Evolutionary conservation across 2,329 filamentous ascomycete genomes (phyloP), one percentile per base, ranked within the genome.

Genomic region (Harringtonia lauricola): DNA sequence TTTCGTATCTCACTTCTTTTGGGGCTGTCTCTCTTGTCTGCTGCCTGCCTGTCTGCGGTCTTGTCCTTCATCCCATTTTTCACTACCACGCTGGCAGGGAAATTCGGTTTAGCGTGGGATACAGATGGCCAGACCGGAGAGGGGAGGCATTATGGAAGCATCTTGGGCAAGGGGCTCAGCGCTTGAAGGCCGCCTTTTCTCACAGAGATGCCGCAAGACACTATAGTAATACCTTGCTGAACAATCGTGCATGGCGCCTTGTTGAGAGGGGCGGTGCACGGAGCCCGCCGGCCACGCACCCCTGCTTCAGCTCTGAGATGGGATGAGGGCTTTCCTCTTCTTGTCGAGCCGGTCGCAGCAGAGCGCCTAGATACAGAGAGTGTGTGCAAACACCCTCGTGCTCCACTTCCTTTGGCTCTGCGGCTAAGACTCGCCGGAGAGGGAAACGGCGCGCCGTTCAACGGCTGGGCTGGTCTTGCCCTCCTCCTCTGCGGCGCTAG

Each of bases 61-160:
- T 31, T 34, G 13, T 15, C 28, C 18, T 39, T 42, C 39, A 39
- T 46, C 40, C 36, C 40, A 46, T 30, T 42, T 39, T 39, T 45
- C 39, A 22, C 30, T 39, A 17, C 5, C 13, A n/a, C n/a, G 5
- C 13, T 24, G 22, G 14, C 18, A 8, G 8, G 26, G 21, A 22
- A 39, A 41, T 21, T 18, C 19, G 35, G 42, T 15, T 31, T 43
- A 48, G 41, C 34, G 46, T 48, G 37, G 43, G 43, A 42, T 46
- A 43, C 43, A 31, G 36, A 43, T 28, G 44, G 31, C 24, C 33
- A 28, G 44, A 39, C 44, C 36, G 40, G 24, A 26, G 24, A 26
- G 24, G 24, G 24, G 24, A 6, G 24, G 7, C 7, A 10, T 26
- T 10, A 10, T 6, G 10, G 24, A 10, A 26, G 24, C 29, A 34